Base-by-base conservation (phyloP, 768 basidiomycete species). In the Boletus subcaerulescens region DNA sequence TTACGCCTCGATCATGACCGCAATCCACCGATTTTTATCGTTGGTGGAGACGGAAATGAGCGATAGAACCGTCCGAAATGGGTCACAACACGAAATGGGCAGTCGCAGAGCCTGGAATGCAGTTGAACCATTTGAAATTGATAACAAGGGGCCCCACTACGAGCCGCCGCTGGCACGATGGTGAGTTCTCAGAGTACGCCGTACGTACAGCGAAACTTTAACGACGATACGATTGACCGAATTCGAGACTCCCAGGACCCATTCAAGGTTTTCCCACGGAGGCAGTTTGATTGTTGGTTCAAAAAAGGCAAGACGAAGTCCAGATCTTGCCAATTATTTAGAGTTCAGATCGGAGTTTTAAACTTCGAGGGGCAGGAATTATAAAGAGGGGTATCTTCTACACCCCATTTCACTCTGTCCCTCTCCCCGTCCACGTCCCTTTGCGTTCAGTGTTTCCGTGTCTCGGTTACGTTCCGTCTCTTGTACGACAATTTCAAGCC, bases 391-490 rank as follows among this genome's bases (percentile, higher is more conserved):
- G 60, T 62, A 59, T 72, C 70, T 60, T 66, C 65, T 54, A 55
- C 55, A 36, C 57, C 64, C 55, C 64, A 64, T 64, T 62, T 65
- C 56, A 59, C 52, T 57, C 58, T 51, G 58, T 55, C 70, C 73
- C 77, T 77, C 70, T 70, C 74, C 75, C 78, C 81, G 76, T 77
- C 74, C 73, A 77, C 74, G 70, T 69, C 67, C 74, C 70, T 72
- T 74, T 72, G 73, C 50, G 57, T 79, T 68, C 76, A 65, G 74
- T 74, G 77, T 81, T 76, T 75, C 29, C 58, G 72, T 71, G 76
- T 81, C 74, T 77, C 79, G 74, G 78, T 82, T 83, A 75, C 76
- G 75, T 80, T 77, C 71, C 70, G 72, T 76, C 65, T 77, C 74
- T 70, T 80, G 72, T 81, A 75, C 75, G 59, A 77, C 74, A 73